These are phyloP conservation scores for Monascus purpureus DNA, from an alignment of 495 filamentous ascomycete species.

Conservation along the genomic window DNA sequence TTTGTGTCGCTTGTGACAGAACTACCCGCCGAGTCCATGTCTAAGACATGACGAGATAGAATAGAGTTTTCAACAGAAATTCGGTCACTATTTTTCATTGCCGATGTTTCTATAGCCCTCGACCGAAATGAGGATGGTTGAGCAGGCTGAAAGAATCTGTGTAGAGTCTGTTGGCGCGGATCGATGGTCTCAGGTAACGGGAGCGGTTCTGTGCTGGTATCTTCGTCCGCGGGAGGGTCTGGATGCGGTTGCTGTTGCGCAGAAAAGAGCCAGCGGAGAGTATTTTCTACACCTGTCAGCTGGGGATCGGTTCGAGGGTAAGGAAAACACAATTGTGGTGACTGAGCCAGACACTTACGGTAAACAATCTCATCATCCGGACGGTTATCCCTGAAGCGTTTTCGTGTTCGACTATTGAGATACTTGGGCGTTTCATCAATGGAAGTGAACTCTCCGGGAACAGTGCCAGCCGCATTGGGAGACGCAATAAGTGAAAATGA, in stretches of 20 bases:
- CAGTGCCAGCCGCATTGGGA: slow-evolving; percentile 17
- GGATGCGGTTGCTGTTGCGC: slow-evolving; percentile 21
- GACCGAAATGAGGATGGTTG: slow-evolving; percentile 7
- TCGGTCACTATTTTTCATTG: slow-evolving; percentile 8
- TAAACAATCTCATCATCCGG: slow-evolving; percentile 33
- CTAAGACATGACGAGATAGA: slow-evolving; percentile 9
- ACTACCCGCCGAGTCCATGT: slow-evolving; percentile 7
- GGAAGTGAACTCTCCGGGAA: slow-evolving; percentile 8
- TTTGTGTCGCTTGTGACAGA: slow-evolving; percentile 11
- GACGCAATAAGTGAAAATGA: slow-evolving; percentile 22
- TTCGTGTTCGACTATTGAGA: slow-evolving; percentile 36
- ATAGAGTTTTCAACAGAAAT: slow-evolving; percentile 4
- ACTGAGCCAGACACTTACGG: slow-evolving; percentile 26
- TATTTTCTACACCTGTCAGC: too few relatives aligned
- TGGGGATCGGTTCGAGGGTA: too few relatives aligned
- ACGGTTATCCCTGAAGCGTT: slow-evolving; percentile 36
- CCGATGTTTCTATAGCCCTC: neutral
- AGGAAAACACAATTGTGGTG: too few relatives aligned
- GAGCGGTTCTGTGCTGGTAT: slow-evolving; percentile 4
- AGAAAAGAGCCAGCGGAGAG: slow-evolving; percentile 32
- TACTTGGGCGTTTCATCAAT: slow-evolving; percentile 22
- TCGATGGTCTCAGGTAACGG: slow-evolving; percentile 19
- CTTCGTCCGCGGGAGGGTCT: slow-evolving; percentile 9
- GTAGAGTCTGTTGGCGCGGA: slow-evolving; percentile 31
- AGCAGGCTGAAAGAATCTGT: slow-evolving; percentile 30